phyloP scores from a whole-genome alignment of 75 land plant species.

The Adiantum capillusveneris region DNA sequence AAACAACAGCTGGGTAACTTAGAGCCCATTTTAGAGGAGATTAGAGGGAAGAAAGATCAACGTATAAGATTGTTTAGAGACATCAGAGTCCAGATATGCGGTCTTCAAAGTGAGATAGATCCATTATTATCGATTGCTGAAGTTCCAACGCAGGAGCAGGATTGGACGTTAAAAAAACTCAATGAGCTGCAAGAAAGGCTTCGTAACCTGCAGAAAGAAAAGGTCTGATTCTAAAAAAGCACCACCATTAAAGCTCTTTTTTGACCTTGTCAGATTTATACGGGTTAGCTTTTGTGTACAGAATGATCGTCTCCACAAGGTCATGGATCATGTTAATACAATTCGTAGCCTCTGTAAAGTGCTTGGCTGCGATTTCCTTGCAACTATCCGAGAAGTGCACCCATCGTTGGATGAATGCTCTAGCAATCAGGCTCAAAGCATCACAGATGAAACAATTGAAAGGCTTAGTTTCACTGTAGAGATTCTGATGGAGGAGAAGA shows the following conservation, averaged over 20 bases:
- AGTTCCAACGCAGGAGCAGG: slow-evolving; percentile 10
- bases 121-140: slow-evolving; percentile 5
- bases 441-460: slow-evolving; percentile 51
- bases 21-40: slow-evolving; percentile 44
- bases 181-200: slow-evolving; percentile 56
- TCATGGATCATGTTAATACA: slow-evolving; percentile 36
- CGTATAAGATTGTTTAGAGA: slow-evolving; percentile 46
- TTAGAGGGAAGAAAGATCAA: slow-evolving; percentile 46
- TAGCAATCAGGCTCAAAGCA: slow-evolving; percentile 32
- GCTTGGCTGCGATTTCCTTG: slow-evolving; percentile 55
- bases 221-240: slow-evolving; percentile 16
- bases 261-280: slow-evolving; percentile 12
- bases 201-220: slow-evolving; percentile 56
- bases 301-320: slow-evolving; percentile 59
- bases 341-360: slow-evolving; percentile 52
- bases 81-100: slow-evolving; percentile 45
- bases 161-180: slow-evolving; percentile 45
- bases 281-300: slow-evolving; percentile 17
- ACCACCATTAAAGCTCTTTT: neutral
- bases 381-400: slow-evolving; percentile 57
- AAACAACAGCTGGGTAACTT: slow-evolving; percentile 52
- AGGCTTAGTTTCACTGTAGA: slow-evolving; percentile 38
- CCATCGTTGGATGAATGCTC: slow-evolving; percentile 53
- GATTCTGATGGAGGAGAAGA: slow-evolving; percentile 44
- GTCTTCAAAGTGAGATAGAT: slow-evolving; percentile 47